phyloP scores from a whole-genome alignment of 2,329 filamentous ascomycete species.

The Tolypocladium ophioglossoides region DNA sequence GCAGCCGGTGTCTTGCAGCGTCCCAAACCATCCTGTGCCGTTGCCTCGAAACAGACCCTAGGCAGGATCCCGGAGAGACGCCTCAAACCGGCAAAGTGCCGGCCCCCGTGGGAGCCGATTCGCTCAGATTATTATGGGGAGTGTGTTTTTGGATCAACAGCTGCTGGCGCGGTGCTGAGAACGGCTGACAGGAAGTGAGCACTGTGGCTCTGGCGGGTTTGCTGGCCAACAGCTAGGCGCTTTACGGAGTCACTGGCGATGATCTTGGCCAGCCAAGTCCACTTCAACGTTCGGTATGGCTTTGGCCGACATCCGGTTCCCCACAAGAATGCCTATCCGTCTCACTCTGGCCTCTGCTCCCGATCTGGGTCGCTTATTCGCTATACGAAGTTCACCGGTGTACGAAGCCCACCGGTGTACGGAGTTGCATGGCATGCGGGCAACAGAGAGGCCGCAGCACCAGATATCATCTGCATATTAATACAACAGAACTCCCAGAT shows the following conservation, averaged over 20 bases:
- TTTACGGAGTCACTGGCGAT: too few relatives aligned
- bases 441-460: neutral
- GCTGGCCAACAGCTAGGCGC: neutral
- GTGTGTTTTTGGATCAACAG: slow-evolving; percentile 1
- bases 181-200: neutral
- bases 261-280: neutral
- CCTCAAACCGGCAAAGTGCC: slow-evolving; percentile 18
- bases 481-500: neutral
- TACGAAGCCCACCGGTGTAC: too few relatives aligned
- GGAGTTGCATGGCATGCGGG: neutral
- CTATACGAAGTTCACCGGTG: too few relatives aligned
- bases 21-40: neutral
- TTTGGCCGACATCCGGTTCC: neutral
- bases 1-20: neutral
- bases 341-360: neutral
- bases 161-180: slow-evolving; percentile 4
- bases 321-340: neutral
- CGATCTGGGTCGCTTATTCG: neutral
- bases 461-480: neutral
- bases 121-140: neutral
- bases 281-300: neutral
- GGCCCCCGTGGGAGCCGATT: slow-evolving; percentile 2
- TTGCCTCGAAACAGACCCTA: slow-evolving; percentile 9
- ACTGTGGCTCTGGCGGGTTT: neutral
- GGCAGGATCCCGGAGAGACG: slow-evolving; percentile 16